Evolutionary conservation across 164 flowering plant genomes (phyloP).

Genomic region (Houttuynia cordata): DNA sequence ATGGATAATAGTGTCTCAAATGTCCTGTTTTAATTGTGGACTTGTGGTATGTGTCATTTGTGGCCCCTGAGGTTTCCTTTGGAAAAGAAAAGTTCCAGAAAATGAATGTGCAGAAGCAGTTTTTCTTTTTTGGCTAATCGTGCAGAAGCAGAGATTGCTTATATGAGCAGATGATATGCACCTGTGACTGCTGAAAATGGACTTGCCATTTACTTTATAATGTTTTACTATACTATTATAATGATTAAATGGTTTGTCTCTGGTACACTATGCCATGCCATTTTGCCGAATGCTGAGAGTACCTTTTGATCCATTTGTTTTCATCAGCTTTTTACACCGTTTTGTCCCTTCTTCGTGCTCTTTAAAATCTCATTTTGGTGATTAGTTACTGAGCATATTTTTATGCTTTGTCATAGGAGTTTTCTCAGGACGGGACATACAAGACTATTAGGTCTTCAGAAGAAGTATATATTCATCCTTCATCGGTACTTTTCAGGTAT

Average conservation of each 20-base stretch:
- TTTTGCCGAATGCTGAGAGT: neutral
- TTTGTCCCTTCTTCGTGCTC: neutral
- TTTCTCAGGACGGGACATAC: constrained; percentile 72
- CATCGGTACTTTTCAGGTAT: constrained; percentile 93
- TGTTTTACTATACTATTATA: neutral
- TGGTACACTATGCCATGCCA: neutral
- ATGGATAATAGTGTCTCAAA: too few relatives aligned
- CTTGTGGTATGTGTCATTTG: too few relatives aligned
- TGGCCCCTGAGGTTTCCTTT: neutral
- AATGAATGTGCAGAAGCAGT: too few relatives aligned
- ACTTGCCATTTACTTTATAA: neutral
- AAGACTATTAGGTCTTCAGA: constrained; percentile 76
- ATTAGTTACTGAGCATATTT: neutral
- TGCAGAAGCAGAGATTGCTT: too few relatives aligned
- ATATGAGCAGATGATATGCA: too few relatives aligned
- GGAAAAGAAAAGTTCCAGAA: neutral
- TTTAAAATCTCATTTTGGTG: neutral
- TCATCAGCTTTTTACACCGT: neutral
- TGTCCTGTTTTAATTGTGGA: too few relatives aligned
- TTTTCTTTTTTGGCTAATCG: too few relatives aligned
- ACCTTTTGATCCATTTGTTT: neutral
- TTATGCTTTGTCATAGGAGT: constrained; percentile 31
- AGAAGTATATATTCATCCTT: constrained; percentile 94
- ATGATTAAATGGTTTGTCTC: neutral
- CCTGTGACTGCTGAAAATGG: too few relatives aligned